Conservation (phyloP, 2,329 filamentous ascomycete genomes). For the Ophiostoma pallidulum region DNA sequence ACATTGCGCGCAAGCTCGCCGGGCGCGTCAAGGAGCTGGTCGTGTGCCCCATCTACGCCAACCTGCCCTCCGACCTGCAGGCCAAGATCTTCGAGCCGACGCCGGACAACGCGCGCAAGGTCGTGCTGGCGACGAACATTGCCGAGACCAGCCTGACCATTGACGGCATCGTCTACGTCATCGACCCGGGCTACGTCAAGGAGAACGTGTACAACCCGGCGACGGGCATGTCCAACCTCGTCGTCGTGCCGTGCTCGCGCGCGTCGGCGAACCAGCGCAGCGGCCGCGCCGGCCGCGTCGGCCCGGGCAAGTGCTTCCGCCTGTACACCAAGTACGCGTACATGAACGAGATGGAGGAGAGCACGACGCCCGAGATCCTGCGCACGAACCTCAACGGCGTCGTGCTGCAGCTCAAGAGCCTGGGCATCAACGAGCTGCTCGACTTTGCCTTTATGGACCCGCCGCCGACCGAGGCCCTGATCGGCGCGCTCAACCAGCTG, state of each 20-base stretch:
- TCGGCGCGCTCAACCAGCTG: conserved; percentile 78
- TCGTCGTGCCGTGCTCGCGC: conserved; percentile 82
- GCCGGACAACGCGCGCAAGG: conserved; percentile 74
- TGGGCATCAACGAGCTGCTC: conserved; percentile 86
- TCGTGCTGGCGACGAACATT: conserved; percentile 92
- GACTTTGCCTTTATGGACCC: conserved; percentile 96
- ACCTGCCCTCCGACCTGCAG: conserved; percentile 82
- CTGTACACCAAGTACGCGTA: conserved; percentile 91
- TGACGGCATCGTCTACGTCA: conserved; percentile 91
- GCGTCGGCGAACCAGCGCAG: conserved; percentile 89
- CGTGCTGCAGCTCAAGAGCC: conserved; percentile 75
- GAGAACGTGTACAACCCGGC: conserved; percentile 88
- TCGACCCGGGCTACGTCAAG: conserved; percentile 91
- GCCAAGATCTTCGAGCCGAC: conserved; percentile 92
- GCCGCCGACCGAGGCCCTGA: conserved; percentile 80
- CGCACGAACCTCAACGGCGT: conserved; percentile 78
- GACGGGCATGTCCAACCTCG: conserved; percentile 84
- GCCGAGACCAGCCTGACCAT: conserved; percentile 94
- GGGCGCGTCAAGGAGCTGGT: conserved; percentile 77
- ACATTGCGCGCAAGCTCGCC: conserved; percentile 80
- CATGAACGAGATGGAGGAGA: conserved; percentile 90
- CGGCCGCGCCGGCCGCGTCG: conserved; percentile 84
- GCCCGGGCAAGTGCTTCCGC: conserved; percentile 85
- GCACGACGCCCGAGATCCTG: conserved; percentile 86
- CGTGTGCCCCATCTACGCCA: conserved; percentile 89